These are phyloP conservation scores for Lithospermum erythrorhizon DNA, from an alignment of 257 asterid species.

Conservation along the genomic window DNA sequence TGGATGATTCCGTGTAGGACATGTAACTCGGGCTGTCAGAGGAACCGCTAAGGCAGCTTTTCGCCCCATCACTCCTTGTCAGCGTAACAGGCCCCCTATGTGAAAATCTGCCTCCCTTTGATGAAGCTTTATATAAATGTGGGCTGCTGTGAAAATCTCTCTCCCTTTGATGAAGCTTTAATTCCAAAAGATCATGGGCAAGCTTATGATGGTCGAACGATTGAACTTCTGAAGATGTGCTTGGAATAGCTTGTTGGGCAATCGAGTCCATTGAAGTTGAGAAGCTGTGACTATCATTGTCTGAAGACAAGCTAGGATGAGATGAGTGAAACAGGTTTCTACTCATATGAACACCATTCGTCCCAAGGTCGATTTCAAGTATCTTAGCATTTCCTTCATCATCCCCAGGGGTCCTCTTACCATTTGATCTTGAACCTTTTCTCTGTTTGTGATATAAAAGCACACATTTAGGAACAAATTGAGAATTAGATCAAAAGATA, in stretches of 20 bases:
- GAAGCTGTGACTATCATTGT: constrained; percentile 40
- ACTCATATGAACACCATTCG: background rate
- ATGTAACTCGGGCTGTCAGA: constrained; percentile 70
- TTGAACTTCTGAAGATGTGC: constrained; percentile 52
- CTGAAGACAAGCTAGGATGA: constrained; percentile 39
- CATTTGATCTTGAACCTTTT: constrained; percentile 30
- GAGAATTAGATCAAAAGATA: too few relatives aligned
- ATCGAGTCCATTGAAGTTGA: constrained; percentile 54
- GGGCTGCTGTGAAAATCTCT: constrained; percentile 43
- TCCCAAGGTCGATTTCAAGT: constrained; percentile 46
- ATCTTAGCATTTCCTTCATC: constrained; percentile 43
- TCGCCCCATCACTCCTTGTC: constrained; percentile 55
- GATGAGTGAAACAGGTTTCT: constrained; percentile 43
- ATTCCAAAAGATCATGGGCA: constrained; percentile 15
- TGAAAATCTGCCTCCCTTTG: constrained; percentile 27
- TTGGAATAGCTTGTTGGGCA: constrained; percentile 29
- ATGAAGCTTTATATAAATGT: constrained; percentile 35
- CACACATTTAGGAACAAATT: too few relatives aligned
- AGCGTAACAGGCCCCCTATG: constrained; percentile 57
- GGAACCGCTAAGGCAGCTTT: constrained; percentile 52
- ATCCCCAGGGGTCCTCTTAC: constrained; percentile 18
- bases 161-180: constrained; percentile 41
- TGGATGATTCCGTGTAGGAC: constrained; percentile 73
- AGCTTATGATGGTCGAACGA: constrained; percentile 35
- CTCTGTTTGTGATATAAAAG: too few relatives aligned